These are phyloP conservation scores for Diplogelasinospora grovesii DNA, from an alignment of 495 filamentous ascomycete genomes.

Conservation along the genomic window DNA sequence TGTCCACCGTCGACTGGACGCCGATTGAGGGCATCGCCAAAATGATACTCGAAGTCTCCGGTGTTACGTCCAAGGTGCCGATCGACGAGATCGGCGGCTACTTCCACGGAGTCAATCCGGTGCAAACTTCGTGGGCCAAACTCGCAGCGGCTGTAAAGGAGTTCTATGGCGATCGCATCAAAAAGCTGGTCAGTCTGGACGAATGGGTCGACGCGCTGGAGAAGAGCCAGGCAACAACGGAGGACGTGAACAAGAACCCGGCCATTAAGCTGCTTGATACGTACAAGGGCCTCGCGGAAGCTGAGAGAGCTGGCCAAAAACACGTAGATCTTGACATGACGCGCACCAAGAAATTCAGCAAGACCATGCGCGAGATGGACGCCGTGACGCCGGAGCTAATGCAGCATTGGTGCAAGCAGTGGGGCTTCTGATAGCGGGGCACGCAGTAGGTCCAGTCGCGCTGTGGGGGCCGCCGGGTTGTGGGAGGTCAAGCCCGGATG, in stretches of 20 bases:
- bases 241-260: slow-evolving; percentile 32
- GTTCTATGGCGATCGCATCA: slow-evolving; percentile 31
- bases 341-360: slow-evolving; percentile 24
- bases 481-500: too few relatives aligned
- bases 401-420: slow-evolving; percentile 45
- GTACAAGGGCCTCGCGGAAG: slow-evolving; percentile 25
- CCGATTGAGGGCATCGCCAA: slow-evolving; percentile 41
- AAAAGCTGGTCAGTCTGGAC: slow-evolving; percentile 26
- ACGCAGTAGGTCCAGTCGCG: too few relatives aligned
- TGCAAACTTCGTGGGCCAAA: slow-evolving; percentile 26
- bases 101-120: slow-evolving; percentile 45
- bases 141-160: slow-evolving; percentile 29
- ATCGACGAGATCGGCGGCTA: slow-evolving; percentile 30
- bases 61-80: slow-evolving; percentile 18
- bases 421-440: slow-evolving; percentile 27
- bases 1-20: slow-evolving; percentile 48
- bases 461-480: too few relatives aligned
- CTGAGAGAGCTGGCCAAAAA: slow-evolving; percentile 10
- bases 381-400: slow-evolving; percentile 38
- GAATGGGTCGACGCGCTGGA: slow-evolving; percentile 39
- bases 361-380: slow-evolving; percentile 30
- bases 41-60: slow-evolving; percentile 31
- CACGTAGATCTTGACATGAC: slow-evolving; percentile 25
- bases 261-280: slow-evolving; percentile 41
- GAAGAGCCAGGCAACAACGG: slow-evolving; percentile 21